Base-by-base conservation (phyloP, 2,329 filamentous ascomycete genomes). In the Pyrenophora graminea region DNA sequence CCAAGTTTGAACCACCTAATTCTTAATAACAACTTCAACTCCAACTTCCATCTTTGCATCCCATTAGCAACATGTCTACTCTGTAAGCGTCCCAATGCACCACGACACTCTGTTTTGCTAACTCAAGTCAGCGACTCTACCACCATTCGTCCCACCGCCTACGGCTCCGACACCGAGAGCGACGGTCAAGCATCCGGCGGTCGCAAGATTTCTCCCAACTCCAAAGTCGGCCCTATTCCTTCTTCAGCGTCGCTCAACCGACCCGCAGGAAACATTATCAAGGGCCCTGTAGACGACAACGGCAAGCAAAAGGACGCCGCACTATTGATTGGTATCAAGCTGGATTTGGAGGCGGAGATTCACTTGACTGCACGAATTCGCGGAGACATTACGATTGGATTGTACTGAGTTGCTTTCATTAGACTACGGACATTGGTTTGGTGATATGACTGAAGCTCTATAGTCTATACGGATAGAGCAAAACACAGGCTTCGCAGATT, bases 301-400 rank as follows among this genome's bases (percentile, higher is more conserved):
- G 82, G 83, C 53, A 80, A 82, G 61, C 74, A 81, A 52, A 85
- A 83, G 71, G 71, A 80, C 34, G 81, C 83, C 4, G 82, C 81
- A 1, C 75, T 85, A 37, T 76, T 85, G 61, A 76, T 86, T 32
- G 83, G 83, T 48, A 85, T 85, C 74, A 85, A 86, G 76, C 75
- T 86, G 31, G 83, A 86, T 64, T 71, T 85, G 17, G 83, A 86
- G 67, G 83, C 83, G 12, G 83, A 85, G 66, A 80, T 85, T 37
- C 82, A 86, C 66, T 70, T 85, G 56, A 85, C 82, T 15, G 83
- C 83, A 41, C 72, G 83, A 44, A 76, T 85, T 53, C 76, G 82
- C 39, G 83, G 83, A 77, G 83, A 86, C 66, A 84, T 85, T 62
- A 78, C 80, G 17, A 78, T 86, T 56, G 82, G 82, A 39, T 69